Evolutionary conservation across 2,329 filamentous ascomycete species (phyloP).

Genomic region (Fusarium aywerte): DNA sequence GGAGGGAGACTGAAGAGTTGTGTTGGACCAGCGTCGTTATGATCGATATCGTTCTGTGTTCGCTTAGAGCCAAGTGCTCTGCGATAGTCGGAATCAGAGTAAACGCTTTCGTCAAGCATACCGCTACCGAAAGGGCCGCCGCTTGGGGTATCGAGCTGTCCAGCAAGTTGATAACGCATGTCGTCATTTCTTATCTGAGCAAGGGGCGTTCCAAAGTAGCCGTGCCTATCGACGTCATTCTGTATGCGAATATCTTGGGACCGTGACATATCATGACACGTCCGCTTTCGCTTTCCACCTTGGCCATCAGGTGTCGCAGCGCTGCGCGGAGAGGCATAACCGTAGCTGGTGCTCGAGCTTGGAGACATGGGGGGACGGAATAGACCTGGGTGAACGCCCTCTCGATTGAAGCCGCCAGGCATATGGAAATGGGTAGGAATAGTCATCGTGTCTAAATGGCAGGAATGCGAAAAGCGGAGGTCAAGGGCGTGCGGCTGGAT

Average conservation of each 20-base stretch:
- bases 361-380: conserved; percentile 60
- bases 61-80: conserved; percentile 62
- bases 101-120: conserved; percentile 63
- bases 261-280: conserved; percentile 47
- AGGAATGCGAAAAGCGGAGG: conserved; percentile 14
- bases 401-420: conserved; percentile 51
- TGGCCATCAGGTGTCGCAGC: conserved; percentile 39
- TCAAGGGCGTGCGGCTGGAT: conserved; percentile 4
- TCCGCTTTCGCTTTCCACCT: conserved; percentile 60
- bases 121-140: conserved; percentile 48
- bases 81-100: conserved; percentile 67
- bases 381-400: conserved; percentile 57
- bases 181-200: conserved; percentile 28
- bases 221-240: conserved; percentile 33
- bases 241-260: conserved; percentile 40
- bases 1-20: conserved; percentile 49
- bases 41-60: conserved; percentile 52
- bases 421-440: conserved; percentile 51
- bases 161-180: conserved; percentile 61
- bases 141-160: conserved; percentile 63
- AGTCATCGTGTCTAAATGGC: conserved; percentile 39
- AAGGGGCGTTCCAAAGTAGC: conserved; percentile 40
- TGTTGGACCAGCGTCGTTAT: conserved; percentile 47
- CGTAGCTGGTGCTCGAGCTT: conserved; percentile 53
- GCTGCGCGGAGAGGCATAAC: conserved; percentile 44